Evolutionary conservation across 768 basidiomycete species (phyloP).

Genomic region (Leccinum variicolor): DNA sequence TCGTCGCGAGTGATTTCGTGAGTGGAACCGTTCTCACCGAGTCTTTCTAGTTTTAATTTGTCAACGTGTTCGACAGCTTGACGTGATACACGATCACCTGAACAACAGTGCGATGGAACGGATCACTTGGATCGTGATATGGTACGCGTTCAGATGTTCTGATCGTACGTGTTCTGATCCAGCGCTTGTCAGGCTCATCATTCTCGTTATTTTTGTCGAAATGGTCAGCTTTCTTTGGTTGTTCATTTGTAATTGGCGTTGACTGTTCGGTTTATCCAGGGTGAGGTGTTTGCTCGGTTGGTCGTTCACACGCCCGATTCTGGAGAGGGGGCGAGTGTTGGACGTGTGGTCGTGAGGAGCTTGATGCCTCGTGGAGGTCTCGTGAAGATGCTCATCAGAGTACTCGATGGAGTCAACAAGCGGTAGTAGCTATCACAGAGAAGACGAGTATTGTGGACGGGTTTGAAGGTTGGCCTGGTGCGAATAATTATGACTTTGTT

Average conservation of each 20-base stretch:
- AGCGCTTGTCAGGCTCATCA: slow-evolving; percentile 67
- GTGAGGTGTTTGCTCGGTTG: slow-evolving; percentile 77
- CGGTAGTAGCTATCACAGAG: background rate
- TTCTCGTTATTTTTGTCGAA: slow-evolving; percentile 87
- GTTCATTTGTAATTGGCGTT: too few relatives aligned
- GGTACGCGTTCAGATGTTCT: slow-evolving; percentile 41
- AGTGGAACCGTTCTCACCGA: slow-evolving; percentile 28
- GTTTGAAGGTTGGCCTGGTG: background rate
- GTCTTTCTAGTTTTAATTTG: background rate
- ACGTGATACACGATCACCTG: slow-evolving; percentile 90
- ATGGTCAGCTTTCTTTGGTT: slow-evolving; percentile 43
- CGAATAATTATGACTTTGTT: background rate
- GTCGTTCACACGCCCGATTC: slow-evolving; percentile 49
- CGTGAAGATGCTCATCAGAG: slow-evolving; percentile 18
- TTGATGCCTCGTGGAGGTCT: slow-evolving; percentile 26
- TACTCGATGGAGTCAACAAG: slow-evolving; percentile 14
- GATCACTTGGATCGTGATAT: slow-evolving; percentile 80
- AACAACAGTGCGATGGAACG: slow-evolving; percentile 88
- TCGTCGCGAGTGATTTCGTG: slow-evolving; percentile 86
- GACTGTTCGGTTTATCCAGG: slow-evolving; percentile 36
- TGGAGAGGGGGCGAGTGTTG: background rate
- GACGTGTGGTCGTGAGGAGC: slow-evolving; percentile 3
- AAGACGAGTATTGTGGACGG: background rate
- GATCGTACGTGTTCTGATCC: slow-evolving; percentile 36
- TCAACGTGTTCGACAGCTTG: slow-evolving; percentile 49